Percentiles rank a stretch among this genome's conserved stretches.
Evolutionary conservation across 1,139 yeast species (phyloP).

Genomic region (Lodderomyces beijingensis): DNA sequence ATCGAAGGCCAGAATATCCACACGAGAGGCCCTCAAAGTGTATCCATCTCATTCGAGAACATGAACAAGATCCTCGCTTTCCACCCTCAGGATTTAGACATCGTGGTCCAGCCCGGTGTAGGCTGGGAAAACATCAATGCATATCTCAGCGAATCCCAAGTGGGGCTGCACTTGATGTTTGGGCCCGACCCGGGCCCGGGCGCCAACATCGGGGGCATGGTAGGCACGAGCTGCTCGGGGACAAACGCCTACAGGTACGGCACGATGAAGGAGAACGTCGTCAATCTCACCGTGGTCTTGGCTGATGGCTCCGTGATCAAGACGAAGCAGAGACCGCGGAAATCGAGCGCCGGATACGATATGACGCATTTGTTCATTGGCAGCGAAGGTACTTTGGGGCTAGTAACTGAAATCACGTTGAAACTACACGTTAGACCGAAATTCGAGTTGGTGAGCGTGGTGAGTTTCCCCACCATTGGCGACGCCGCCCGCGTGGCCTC

Average conservation of each 20-base stretch:
- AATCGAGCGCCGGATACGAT: constrained; percentile 44
- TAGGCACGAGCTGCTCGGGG: constrained; percentile 41
- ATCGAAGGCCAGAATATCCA: constrained; percentile 80
- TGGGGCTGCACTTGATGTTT: constrained; percentile 34
- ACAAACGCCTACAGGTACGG: constrained; percentile 45
- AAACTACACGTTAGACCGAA: constrained; percentile 38
- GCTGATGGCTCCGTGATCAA: constrained; percentile 45
- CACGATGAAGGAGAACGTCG: constrained; percentile 46
- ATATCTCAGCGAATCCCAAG: constrained; percentile 23
- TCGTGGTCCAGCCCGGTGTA: constrained; percentile 43
- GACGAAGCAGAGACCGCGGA: constrained; percentile 42
- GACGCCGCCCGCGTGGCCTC: constrained; percentile 44
- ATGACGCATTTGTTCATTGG: constrained; percentile 42
- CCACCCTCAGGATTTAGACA: constrained; percentile 42
- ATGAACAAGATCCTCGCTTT: constrained; percentile 34
- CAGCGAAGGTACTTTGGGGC: constrained; percentile 43
- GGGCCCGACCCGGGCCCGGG: constrained; percentile 50
- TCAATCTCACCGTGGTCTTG: constrained; percentile 42
- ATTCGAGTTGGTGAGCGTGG: constrained; percentile 36
- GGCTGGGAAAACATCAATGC: constrained; percentile 47
- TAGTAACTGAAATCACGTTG: constrained; percentile 41
- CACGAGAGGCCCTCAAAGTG: constrained; percentile 48
- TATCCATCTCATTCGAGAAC: constrained; percentile 33
- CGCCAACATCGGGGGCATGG: constrained; percentile 46
- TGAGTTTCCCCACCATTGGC: constrained; percentile 36